Evolutionary conservation across 495 filamentous ascomycete genomes (phyloP).

Genomic region (Hyaloscypha bicolor): DNA sequence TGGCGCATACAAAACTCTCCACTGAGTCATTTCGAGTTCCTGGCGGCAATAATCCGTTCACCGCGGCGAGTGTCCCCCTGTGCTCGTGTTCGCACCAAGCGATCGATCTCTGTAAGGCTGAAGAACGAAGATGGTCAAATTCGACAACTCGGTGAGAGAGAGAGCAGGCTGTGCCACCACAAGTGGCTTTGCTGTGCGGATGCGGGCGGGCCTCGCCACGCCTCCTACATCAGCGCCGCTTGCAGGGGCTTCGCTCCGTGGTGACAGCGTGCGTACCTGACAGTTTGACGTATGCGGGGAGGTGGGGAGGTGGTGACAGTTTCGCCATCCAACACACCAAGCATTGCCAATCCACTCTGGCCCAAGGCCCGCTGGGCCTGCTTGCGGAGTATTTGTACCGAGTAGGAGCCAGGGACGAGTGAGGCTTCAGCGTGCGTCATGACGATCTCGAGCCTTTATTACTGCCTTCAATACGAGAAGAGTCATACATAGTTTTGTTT

Average conservation of each 20-base stretch:
- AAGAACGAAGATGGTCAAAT: background rate
- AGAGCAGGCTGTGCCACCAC: background rate
- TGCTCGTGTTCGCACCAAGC: background rate
- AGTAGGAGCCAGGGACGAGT: background rate
- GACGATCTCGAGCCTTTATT: background rate
- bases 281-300: background rate
- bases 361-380: background rate
- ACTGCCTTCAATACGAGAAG: background rate
- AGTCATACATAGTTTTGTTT: background rate
- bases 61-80: background rate
- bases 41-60: background rate
- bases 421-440: background rate
- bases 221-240: background rate
- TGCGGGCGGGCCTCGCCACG: background rate
- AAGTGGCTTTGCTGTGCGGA: background rate
- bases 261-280: background rate
- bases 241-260: background rate
- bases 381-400: background rate
- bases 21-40: background rate
- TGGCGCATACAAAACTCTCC: background rate
- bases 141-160: background rate
- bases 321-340: background rate
- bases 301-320: background rate
- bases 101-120: background rate
- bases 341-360: background rate